phyloP scores from a whole-genome alignment of 768 basidiomycete genomes.

The Tricholoma bakamatsutake region DNA sequence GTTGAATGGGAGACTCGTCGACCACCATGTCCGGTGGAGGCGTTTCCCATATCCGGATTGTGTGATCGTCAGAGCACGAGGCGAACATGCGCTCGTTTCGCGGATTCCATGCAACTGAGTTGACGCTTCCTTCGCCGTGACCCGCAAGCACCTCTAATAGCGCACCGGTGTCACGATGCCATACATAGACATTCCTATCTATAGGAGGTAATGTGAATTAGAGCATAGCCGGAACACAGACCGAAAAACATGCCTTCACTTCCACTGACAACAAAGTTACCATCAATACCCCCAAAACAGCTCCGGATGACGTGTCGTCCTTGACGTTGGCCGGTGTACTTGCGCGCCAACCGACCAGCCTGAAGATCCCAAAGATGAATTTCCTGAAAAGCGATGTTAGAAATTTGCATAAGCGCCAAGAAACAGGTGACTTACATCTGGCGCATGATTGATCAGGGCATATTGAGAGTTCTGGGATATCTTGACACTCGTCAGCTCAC shows the following conservation, averaged over 20 bases:
- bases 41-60: constrained; percentile 87
- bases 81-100: constrained; percentile 88
- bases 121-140: constrained; percentile 87
- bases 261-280: constrained; percentile 87
- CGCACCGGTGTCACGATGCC: constrained; percentile 82
- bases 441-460: constrained; percentile 82
- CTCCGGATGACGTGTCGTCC: constrained; percentile 82
- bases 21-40: constrained; percentile 22
- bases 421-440: constrained; percentile 56
- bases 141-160: constrained; percentile 87
- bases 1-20: constrained; percentile 10
- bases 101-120: constrained; percentile 96
- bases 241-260: constrained; percentile 72
- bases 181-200: constrained; percentile 95
- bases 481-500: constrained; percentile 85
- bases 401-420: constrained; percentile 5
- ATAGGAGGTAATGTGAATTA: constrained; percentile 1
- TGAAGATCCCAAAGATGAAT: constrained; percentile 83
- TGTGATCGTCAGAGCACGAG: constrained; percentile 89
- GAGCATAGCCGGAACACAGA: constrained; percentile 6
- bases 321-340: constrained; percentile 83
- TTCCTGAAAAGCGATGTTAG: constrained; percentile 51
- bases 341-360: constrained; percentile 62
- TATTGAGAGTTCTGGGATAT: constrained; percentile 82
- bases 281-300: constrained; percentile 88